Evolutionary conservation across 345 rosid genomes (phyloP).

Genomic region (Passiflora organensis): DNA sequence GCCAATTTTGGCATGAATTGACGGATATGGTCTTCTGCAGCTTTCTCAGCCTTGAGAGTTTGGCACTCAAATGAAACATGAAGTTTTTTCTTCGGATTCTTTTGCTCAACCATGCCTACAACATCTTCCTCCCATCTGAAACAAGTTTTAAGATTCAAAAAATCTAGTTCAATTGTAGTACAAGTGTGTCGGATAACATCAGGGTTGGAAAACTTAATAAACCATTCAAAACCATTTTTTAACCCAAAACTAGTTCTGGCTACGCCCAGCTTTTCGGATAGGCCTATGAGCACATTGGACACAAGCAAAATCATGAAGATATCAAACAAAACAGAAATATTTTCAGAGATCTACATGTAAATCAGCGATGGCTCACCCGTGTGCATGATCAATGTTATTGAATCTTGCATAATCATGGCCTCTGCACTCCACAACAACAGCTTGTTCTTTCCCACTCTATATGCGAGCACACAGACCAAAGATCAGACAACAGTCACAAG

Average conservation of each 20-base stretch:
- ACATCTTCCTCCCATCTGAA: constrained; percentile 80
- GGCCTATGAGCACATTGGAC: too few species aligned
- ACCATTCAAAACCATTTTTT: too few species aligned
- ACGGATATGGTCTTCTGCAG: constrained; percentile 82
- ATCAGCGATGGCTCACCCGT: constrained; percentile 50
- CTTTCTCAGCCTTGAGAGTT: constrained; percentile 83
- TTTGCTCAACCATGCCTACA: constrained; percentile 59
- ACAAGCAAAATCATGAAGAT: too few species aligned
- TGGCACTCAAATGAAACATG: constrained; percentile 70
- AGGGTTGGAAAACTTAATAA: too few species aligned
- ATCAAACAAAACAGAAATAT: too few species aligned
- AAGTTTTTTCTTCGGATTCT: constrained; percentile 59
- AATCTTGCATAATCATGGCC: constrained; percentile 96
- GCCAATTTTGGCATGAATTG: constrained; percentile 83
- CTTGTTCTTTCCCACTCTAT: constrained; percentile 65
- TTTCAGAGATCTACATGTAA: too few species aligned
- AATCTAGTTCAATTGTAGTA: too few species aligned
- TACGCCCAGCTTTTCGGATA: too few species aligned
- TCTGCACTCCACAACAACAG: constrained; percentile 76
- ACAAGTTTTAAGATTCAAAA: neutral
- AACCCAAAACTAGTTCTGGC: too few species aligned
- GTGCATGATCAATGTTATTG: constrained; percentile 64
- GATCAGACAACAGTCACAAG: neutral
- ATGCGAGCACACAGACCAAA: neutral
- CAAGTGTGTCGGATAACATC: too few species aligned